phyloP scores from a whole-genome alignment of 192 early-diverging fungal genomes.

The Cladochytrium replicatum region DNA sequence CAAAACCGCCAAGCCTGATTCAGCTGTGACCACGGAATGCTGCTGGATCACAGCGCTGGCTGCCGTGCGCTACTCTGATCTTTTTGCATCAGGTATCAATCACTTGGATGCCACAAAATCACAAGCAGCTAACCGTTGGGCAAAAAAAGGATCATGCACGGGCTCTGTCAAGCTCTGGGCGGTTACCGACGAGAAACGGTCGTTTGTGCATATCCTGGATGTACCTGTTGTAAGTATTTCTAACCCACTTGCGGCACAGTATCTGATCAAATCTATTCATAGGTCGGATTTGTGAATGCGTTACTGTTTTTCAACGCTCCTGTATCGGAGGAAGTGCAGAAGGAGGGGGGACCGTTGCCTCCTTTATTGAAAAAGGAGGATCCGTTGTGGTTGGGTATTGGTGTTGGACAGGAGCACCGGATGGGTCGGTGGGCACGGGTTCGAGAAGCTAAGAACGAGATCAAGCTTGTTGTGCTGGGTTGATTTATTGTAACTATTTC shows the following conservation, averaged over 20 bases:
- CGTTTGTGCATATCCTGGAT: too few species aligned
- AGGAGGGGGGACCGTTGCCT: not conserved
- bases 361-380: slow-evolving; percentile 7
- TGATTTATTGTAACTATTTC: too few species aligned
- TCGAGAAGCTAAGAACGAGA: slow-evolving; percentile 66
- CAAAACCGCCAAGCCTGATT: slow-evolving; percentile 3
- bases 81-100: slow-evolving; percentile 83
- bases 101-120: too few species aligned
- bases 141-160: slow-evolving; percentile 51
- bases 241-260: too few species aligned
- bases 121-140: slow-evolving; percentile 73
- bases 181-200: too few species aligned
- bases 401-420: slow-evolving; percentile 79
- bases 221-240: not conserved
- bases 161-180: slow-evolving; percentile 52
- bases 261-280: too few species aligned
- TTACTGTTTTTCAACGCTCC: slow-evolving; percentile 44
- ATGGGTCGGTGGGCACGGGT: slow-evolving; percentile 81
- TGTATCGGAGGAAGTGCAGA: slow-evolving; percentile 2
- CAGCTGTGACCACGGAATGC: slow-evolving; percentile 17
- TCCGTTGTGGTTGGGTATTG: slow-evolving; percentile 50
- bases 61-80: slow-evolving; percentile 69
- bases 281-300: slow-evolving; percentile 44
- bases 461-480: slow-evolving; percentile 60
- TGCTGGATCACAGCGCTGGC: slow-evolving; percentile 86